Percentiles rank a stretch among this genome's conserved stretches.
phyloP scores from a whole-genome alignment of 1,284 basidiomycete species.

The Ustilago trichophora region DNA sequence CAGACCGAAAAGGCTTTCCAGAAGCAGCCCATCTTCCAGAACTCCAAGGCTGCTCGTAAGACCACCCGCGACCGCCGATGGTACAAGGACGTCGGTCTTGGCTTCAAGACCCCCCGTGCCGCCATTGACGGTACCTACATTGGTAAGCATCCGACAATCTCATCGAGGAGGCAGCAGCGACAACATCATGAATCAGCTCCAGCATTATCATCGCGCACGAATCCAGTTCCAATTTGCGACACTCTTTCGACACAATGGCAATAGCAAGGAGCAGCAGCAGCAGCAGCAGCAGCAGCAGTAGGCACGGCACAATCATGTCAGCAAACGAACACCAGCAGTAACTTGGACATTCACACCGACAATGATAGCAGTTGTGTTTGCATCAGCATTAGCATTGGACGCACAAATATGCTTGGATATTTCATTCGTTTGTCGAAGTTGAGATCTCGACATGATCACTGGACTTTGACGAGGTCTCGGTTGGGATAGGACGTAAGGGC shows the following conservation, averaged over 20 bases:
- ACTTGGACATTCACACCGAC: no score
- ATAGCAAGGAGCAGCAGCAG: neutral
- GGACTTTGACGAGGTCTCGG: no score
- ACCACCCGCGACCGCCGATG: conserved; percentile 95
- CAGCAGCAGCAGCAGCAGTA: neutral
- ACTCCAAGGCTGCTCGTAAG: conserved; percentile 90
- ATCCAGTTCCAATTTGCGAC: neutral
- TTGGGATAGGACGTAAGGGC: no score
- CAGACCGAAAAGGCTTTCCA: conserved; percentile 73
- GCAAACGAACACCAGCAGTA: no score
- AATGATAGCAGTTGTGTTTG: no score
- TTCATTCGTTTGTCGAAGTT: no score
- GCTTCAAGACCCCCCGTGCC: conserved; percentile 82
- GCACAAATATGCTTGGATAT: no score
- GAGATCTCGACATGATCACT: no score
- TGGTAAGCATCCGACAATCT: conserved; percentile 66
- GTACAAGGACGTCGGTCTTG: conserved; percentile 77
- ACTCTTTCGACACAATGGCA: neutral
- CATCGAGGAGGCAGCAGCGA: neutral
- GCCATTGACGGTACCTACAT: conserved; percentile 98
- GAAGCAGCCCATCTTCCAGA: conserved; percentile 96
- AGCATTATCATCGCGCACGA: neutral
- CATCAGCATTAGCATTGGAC: no score
- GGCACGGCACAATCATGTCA: no score
- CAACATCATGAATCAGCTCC: neutral